Base-by-base conservation (phyloP, 805 yeast species). In the Candida argentea region DNA sequence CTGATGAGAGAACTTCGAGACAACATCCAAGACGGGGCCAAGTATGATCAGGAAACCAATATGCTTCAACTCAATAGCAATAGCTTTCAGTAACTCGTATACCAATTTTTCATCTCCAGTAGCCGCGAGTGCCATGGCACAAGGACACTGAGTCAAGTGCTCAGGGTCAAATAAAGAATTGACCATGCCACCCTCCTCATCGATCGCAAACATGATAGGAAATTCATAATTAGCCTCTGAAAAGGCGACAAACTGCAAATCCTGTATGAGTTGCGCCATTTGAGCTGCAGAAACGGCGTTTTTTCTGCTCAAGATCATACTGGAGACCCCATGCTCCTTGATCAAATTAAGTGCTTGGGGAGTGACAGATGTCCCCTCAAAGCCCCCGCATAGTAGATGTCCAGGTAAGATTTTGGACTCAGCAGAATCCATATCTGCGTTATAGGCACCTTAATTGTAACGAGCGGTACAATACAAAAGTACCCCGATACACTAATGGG, bases 141-240 rank as follows among this genome's bases (percentile, higher is more conserved):
- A 73, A 1, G 81, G 81, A 39, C 67, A 72, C 43, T 73, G 79
- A 6, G 73, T 65, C 13, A 73, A 45, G 32, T 49, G 53, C 6
- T 60, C 59, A 6, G 65, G 59, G 43, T 74, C 80, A 41, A 66
- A 68, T 25, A 74, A 51, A 17, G 73, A 62, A 46, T 73, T 72
- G 48, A 73, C 57, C 73, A 71, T 68, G 2, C 80, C 80, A 5
- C 76, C 73, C 41, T 73, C 81, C 44, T 70, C 76, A 43, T 74
- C 80, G 11, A 74, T 62, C 14, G 74, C 74, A 37, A 73, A 66
- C 42, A 69, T 48, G 14, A 73, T 43, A 0, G 81, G 81, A 34
- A 65, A 55, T 33, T 63, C 53, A 37, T 71, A 72, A 25, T 64
- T 57, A 3, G 68, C 67, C 28, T 57, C 54, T 10, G 46, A 52